Evolutionary conservation across 805 yeast species (phyloP).

Genomic region (Dipodascopsis tothii): DNA sequence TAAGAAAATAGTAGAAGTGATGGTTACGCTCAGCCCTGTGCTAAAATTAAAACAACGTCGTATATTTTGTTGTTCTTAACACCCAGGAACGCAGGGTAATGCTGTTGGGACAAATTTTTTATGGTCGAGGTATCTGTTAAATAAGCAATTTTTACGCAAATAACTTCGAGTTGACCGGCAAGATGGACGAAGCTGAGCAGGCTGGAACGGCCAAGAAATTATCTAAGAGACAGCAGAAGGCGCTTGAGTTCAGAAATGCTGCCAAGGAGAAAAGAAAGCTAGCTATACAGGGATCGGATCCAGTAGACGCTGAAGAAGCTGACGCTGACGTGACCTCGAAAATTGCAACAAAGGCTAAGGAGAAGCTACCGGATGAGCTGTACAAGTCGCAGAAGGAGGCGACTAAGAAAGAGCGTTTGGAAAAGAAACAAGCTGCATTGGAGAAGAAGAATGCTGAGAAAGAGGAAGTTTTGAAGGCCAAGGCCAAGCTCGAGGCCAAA

Average conservation of each 20-base stretch:
- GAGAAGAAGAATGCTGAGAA: neutral
- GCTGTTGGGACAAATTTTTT: too few relatives aligned
- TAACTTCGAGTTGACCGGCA: too few relatives aligned
- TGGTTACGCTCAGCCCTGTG: too few relatives aligned
- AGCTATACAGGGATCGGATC: too few relatives aligned
- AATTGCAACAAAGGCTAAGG: neutral
- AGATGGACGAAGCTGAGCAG: slow-evolving; percentile 3
- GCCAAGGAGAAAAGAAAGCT: slow-evolving; percentile 12
- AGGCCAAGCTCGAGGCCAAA: neutral
- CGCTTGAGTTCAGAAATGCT: slow-evolving; percentile 15
- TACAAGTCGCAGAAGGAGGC: slow-evolving; percentile 4
- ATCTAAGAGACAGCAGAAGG: slow-evolving; percentile 29
- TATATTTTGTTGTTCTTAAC: too few relatives aligned
- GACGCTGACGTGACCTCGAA: neutral
- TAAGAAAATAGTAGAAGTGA: too few relatives aligned
- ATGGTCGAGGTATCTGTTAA: too few relatives aligned
- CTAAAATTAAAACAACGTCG: too few relatives aligned
- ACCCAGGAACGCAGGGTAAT: too few relatives aligned
- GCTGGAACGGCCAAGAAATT: slow-evolving; percentile 21
- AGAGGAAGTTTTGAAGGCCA: neutral
- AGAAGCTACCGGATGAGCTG: slow-evolving; percentile 5
- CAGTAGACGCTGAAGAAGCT: too few relatives aligned
- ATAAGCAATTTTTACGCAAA: too few relatives aligned
- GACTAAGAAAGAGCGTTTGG: neutral
- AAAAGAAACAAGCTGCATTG: neutral